These are phyloP conservation scores for Xylariaceae sp. DNA, from an alignment of 2,329 filamentous ascomycete genomes.

Conservation along the genomic window DNA sequence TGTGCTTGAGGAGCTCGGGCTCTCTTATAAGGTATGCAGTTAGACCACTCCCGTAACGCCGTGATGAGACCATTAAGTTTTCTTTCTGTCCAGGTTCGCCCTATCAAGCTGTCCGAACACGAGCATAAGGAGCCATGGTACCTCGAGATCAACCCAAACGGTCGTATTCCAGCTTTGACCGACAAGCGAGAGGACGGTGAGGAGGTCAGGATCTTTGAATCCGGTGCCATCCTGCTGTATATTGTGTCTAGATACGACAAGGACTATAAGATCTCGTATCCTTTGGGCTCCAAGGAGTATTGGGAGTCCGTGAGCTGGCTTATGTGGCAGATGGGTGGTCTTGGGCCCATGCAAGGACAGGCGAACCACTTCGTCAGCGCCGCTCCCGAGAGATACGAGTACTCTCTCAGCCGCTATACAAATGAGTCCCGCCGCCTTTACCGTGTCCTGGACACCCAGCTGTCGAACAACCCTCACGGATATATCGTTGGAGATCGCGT, in stretches of 20 bases:
- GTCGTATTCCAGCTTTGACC: conserved; percentile 84
- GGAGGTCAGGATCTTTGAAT: conserved; percentile 78
- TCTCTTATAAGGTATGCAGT: conserved; percentile 70
- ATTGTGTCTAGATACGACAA: conserved; percentile 79
- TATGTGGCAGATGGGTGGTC: conserved; percentile 27
- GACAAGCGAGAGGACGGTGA: conserved; percentile 76
- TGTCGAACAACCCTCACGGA: conserved; percentile 59
- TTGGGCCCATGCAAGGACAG: conserved; percentile 17
- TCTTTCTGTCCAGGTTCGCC: conserved; percentile 2
- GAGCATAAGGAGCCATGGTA: conserved; percentile 71
- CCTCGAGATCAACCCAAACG: conserved; percentile 88
- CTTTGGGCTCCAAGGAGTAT: conserved; percentile 6
- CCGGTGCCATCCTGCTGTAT: conserved; percentile 81
- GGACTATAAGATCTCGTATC: conserved; percentile 81
- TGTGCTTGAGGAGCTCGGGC: conserved; percentile 79
- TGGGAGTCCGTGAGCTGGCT: conserved; percentile 44
- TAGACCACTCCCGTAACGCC: neutral
- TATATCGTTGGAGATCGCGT: conserved; percentile 70
- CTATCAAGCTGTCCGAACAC: conserved; percentile 16
- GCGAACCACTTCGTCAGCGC: conserved; percentile 27
- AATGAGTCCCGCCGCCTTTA: conserved; percentile 87
- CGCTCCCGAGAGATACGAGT: conserved; percentile 72
- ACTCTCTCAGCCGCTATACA: conserved; percentile 79
- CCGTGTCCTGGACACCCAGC: conserved; percentile 74
- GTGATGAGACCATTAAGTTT: neutral